Evolutionary conservation across 1,284 basidiomycete genomes (phyloP).

Genomic region (Sporisorium graminicola): DNA sequence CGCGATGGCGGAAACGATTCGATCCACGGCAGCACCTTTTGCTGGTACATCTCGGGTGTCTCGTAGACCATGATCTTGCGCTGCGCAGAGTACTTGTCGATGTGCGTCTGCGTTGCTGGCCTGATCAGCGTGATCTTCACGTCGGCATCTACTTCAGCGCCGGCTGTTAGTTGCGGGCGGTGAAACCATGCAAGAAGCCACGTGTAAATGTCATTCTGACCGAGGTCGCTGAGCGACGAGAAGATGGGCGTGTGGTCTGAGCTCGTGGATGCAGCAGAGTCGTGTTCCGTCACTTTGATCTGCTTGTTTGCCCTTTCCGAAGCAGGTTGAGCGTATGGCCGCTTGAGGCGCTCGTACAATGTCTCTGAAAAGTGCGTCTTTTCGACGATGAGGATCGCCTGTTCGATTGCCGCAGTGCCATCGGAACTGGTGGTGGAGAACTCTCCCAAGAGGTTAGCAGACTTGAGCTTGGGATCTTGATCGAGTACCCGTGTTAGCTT

Average conservation of each 20-base stretch:
- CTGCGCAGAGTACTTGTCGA: constrained; percentile 82
- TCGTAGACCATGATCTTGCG: constrained; percentile 74
- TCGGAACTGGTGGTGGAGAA: constrained; percentile 5
- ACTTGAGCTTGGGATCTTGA: constrained; percentile 55
- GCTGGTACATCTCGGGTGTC: constrained; percentile 62
- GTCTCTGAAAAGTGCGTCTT: constrained; percentile 60
- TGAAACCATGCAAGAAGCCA: constrained; percentile 63
- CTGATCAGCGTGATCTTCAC: constrained; percentile 65
- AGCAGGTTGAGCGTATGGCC: not conserved
- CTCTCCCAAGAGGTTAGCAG: constrained; percentile 46
- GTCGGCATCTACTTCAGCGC: constrained; percentile 36
- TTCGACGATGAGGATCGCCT: constrained; percentile 63
- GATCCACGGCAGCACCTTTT: constrained; percentile 63
- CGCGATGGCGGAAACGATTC: constrained; percentile 57
- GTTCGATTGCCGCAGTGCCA: constrained; percentile 11
- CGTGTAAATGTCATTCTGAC: constrained; percentile 67
- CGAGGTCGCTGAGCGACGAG: constrained; percentile 36
- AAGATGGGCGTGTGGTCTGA: constrained; percentile 14
- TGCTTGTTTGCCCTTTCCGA: not conserved
- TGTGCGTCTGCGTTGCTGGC: constrained; percentile 65
- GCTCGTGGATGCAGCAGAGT: not conserved
- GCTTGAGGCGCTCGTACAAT: constrained; percentile 25
- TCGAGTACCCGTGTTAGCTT: constrained; percentile 47
- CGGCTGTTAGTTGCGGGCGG: not conserved
- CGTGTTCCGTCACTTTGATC: constrained; percentile 5